Evolutionary conservation across 2,329 filamentous ascomycete genomes (phyloP).

Genomic region (Aspergillus sp.): DNA sequence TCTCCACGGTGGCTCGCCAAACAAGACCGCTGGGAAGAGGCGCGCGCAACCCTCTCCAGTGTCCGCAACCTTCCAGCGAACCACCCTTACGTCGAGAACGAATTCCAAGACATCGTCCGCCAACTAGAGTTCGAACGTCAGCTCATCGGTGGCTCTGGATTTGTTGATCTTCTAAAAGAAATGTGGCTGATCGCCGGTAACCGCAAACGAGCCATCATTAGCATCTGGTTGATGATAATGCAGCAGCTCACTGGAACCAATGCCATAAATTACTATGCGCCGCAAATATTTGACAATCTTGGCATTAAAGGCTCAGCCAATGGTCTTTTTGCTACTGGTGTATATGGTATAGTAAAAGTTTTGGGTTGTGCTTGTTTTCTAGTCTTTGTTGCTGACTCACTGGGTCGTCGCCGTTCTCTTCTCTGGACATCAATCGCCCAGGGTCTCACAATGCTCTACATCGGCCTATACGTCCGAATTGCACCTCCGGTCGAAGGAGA

Average conservation of each 20-base stretch:
- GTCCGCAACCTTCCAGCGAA: conserved; percentile 56
- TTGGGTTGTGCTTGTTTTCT: conserved; percentile 38
- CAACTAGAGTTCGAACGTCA: conserved; percentile 11
- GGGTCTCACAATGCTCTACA: conserved; percentile 41
- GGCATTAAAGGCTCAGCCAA: conserved; percentile 33
- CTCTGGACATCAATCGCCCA: conserved; percentile 37
- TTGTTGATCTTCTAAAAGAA: conserved; percentile 30
- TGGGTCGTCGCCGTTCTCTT: conserved; percentile 36
- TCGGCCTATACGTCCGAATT: conserved; percentile 56
- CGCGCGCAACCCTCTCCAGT: conserved; percentile 55
- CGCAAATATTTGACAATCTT: conserved; percentile 39
- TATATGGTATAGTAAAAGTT: conserved; percentile 41
- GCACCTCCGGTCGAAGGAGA: conserved; percentile 50
- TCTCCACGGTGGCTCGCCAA: conserved; percentile 68
- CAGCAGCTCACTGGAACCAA: conserved; percentile 44
- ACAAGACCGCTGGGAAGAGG: conserved; percentile 67
- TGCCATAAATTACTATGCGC: conserved; percentile 40
- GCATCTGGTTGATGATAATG: conserved; percentile 41
- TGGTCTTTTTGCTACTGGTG: conserved; percentile 38
- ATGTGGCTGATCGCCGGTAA: conserved; percentile 36
- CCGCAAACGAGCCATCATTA: conserved; percentile 38
- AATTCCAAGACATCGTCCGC: conserved; percentile 59
- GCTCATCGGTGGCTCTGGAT: conserved; percentile 5
- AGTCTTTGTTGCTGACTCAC: conserved; percentile 38
- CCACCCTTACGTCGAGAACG: conserved; percentile 58